A percentile compares a stretch with the other conserved stretches of the same genome.
phyloP scores from a whole-genome alignment of 1,139 yeast genomes.

The Hansenula lynferdii region DNA sequence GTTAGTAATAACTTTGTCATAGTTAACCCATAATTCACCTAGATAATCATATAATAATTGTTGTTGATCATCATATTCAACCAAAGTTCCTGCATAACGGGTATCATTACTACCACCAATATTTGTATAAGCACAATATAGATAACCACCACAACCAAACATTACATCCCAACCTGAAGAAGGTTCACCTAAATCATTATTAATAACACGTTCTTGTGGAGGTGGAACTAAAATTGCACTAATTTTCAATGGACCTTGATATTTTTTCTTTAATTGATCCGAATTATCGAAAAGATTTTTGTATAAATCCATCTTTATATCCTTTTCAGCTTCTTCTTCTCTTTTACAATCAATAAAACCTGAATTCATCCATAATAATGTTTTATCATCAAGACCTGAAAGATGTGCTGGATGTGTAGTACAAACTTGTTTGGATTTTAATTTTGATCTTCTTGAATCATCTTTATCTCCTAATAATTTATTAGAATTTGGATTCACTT shows the following conservation, averaged over 20 bases:
- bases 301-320: conserved; percentile 25
- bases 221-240: conserved; percentile 32
- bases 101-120: conserved; percentile 34
- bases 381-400: conserved; percentile 29
- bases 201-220: conserved; percentile 22
- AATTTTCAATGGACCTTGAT: conserved; percentile 24
- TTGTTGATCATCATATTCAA: conserved; percentile 18
- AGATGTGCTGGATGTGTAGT: conserved; percentile 43
- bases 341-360: conserved; percentile 48
- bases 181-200: conserved; percentile 28
- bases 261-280: conserved; percentile 19
- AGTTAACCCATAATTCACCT: conserved; percentile 22
- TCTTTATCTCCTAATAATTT: too few species aligned
- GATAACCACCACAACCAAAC: conserved; percentile 36
- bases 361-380: conserved; percentile 48
- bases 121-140: conserved; percentile 42
- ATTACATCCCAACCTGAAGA: conserved; percentile 27
- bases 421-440: conserved; percentile 30
- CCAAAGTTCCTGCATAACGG: conserved; percentile 19
- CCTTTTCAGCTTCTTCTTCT: conserved; percentile 27
- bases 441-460: conserved; percentile 12
- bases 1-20: conserved; percentile 14
- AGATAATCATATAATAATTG: conserved; percentile 19
- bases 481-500: conserved; percentile 15
- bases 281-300: conserved; percentile 23